phyloP scores from a whole-genome alignment of 257 asterid genomes.

The Ilex asprella region DNA sequence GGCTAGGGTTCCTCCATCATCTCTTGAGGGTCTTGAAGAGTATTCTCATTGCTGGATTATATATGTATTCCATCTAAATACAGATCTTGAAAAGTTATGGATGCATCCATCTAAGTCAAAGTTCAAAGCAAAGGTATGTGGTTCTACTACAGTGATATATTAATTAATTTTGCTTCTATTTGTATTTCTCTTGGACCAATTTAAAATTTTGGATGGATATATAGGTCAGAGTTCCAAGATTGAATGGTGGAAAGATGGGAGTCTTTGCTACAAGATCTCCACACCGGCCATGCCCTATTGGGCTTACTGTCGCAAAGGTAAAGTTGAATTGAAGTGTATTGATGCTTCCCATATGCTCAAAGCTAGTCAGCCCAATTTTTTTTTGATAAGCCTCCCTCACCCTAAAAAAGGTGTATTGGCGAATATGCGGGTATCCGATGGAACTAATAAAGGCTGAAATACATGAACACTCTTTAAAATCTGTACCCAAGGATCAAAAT shows the following conservation, averaged over 20 bases:
- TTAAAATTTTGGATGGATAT: conserved; percentile 9
- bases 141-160: background rate
- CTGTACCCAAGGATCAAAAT: too few species aligned
- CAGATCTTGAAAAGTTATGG: conserved; percentile 92
- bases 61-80: conserved; percentile 87
- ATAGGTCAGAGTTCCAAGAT: conserved; percentile 88
- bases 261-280: conserved; percentile 97
- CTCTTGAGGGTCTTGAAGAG: conserved; percentile 86
- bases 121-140: conserved; percentile 79
- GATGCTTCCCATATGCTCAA: too few species aligned
- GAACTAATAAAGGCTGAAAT: too few species aligned
- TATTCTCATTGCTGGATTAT: conserved; percentile 94
- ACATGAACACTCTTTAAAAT: too few species aligned
- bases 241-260: conserved; percentile 80
- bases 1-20: conserved; percentile 68
- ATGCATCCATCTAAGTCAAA: conserved; percentile 72
- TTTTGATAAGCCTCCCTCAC: too few species aligned
- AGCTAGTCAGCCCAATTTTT: too few species aligned
- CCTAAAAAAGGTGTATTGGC: too few species aligned
- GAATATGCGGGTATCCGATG: too few species aligned
- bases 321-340: background rate
- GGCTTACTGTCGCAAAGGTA: conserved; percentile 98
- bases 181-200: background rate
- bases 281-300: conserved; percentile 97
- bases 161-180: background rate